Conservation (phyloP, 352 stramenopile species). For the Saprolegnia diclina region DNA sequence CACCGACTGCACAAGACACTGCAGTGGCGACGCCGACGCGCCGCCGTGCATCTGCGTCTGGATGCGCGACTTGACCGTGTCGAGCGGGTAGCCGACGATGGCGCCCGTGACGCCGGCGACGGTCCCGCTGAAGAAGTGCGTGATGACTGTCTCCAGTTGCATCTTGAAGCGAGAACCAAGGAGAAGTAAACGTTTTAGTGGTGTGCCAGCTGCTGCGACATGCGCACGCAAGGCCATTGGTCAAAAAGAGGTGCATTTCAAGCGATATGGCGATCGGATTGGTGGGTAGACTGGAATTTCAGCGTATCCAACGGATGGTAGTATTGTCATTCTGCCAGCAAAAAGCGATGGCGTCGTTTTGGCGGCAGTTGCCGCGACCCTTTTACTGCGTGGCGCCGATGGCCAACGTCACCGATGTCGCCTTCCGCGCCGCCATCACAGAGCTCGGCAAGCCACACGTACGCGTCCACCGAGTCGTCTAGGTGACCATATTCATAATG, state of each 20-base stretch:
- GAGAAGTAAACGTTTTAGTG: no score
- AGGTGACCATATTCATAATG: not conserved
- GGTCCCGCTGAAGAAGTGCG: constrained; percentile 58
- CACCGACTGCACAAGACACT: constrained; percentile 55
- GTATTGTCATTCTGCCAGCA: not conserved
- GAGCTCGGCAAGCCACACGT: constrained; percentile 70
- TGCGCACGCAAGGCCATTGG: not conserved
- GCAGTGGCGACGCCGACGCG: constrained; percentile 30
- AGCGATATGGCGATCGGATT: not conserved
- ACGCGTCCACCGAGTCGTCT: not conserved
- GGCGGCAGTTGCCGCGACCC: constrained; percentile 49
- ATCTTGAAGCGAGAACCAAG: not conserved
- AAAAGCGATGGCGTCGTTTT: constrained; percentile 38
- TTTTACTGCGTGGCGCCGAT: constrained; percentile 80
- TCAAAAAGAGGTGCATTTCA: not conserved
- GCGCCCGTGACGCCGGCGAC: constrained; percentile 53
- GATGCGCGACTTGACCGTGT: constrained; percentile 64
- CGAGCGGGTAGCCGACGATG: constrained; percentile 56
- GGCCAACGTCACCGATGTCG: constrained; percentile 76
- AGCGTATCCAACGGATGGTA: constrained; percentile 11
- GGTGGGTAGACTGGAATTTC: not conserved
- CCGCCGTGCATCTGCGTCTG: constrained; percentile 44
- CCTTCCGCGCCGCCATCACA: constrained; percentile 63
- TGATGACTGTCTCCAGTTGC: constrained; percentile 29
- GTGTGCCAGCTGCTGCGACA: no score